These are phyloP conservation scores for Monosporascus sp. DNA, from an alignment of 2,329 filamentous ascomycete species.

Conservation along the genomic window DNA sequence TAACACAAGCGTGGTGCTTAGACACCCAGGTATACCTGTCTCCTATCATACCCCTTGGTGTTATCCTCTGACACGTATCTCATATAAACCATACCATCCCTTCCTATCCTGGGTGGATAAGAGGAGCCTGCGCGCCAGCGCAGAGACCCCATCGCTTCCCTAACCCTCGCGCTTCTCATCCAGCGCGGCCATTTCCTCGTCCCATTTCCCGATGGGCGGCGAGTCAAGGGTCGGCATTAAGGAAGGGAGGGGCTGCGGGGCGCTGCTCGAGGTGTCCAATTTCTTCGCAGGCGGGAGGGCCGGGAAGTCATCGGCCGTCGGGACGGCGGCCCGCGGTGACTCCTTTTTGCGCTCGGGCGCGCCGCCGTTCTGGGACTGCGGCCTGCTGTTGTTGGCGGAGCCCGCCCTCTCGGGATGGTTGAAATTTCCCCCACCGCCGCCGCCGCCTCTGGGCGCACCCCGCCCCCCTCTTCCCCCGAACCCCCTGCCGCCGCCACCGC, in stretches of 20 bases:
- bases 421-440: conserved; percentile 26
- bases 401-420: conserved; percentile 13
- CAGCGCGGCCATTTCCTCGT: conserved; percentile 52
- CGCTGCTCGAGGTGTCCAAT: conserved; percentile 17
- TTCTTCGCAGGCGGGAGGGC: conserved; percentile 30
- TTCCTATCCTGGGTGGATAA: no score
- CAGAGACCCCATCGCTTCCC: not conserved
- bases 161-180: conserved; percentile 29
- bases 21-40: no score
- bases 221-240: conserved; percentile 11
- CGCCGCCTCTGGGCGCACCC: conserved; percentile 24
- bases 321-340: conserved; percentile 23
- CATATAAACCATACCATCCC: no score
- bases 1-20: no score
- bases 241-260: not conserved
- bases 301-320: conserved; percentile 35
- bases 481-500: conserved; percentile 27
- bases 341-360: conserved; percentile 14
- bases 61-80: no score
- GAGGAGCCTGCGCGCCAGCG: no score
- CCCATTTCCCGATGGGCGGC: conserved; percentile 45
- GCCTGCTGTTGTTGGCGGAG: conserved; percentile 2
- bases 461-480: conserved; percentile 14
- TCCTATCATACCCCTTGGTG: no score
- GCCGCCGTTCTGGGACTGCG: conserved; percentile 10